Conservation (phyloP, 2,329 filamentous ascomycete genomes). For the Rugonectria rugulosa region DNA sequence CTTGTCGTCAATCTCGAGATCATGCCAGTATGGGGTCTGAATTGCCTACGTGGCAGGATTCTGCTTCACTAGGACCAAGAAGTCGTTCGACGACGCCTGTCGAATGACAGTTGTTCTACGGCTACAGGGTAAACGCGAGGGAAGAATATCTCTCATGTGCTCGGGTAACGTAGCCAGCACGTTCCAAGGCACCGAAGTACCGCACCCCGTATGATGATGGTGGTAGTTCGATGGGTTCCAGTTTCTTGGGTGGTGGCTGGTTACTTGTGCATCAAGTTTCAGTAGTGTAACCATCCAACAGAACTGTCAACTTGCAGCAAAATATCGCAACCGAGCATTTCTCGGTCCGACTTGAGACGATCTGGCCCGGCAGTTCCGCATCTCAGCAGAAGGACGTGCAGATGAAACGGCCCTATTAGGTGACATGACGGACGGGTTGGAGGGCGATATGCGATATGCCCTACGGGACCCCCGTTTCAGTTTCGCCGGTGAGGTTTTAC, state of each 20-base stretch:
- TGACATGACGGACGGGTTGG: background rate
- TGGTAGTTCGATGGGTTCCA: background rate
- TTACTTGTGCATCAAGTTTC: background rate
- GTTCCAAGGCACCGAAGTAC: too few relatives aligned
- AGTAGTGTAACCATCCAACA: slow-evolving; percentile 1
- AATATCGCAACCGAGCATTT: background rate
- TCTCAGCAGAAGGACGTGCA: background rate
- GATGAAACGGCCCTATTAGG: background rate
- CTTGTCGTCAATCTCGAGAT: slow-evolving; percentile 23
- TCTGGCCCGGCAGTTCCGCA: background rate
- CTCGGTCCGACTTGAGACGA: background rate
- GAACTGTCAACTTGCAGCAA: background rate
- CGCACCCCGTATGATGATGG: background rate
- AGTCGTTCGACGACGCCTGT: slow-evolving; percentile 6
- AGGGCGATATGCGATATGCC: background rate
- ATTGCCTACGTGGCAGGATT: slow-evolving; percentile 18
- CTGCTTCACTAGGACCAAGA: slow-evolving; percentile 1
- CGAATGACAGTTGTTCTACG: background rate
- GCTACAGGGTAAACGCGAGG: slow-evolving; percentile 6
- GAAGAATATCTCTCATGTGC: background rate
- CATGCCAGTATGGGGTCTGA: slow-evolving; percentile 15
- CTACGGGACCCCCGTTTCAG: background rate
- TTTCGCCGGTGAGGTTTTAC: background rate
- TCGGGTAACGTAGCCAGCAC: background rate
- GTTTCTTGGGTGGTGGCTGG: background rate